A percentile compares a stretch with the other conserved stretches of the same genome.
Evolutionary conservation across 2,329 filamentous ascomycete species (phyloP).

Genomic region (Ophiostoma triangulosporum): DNA sequence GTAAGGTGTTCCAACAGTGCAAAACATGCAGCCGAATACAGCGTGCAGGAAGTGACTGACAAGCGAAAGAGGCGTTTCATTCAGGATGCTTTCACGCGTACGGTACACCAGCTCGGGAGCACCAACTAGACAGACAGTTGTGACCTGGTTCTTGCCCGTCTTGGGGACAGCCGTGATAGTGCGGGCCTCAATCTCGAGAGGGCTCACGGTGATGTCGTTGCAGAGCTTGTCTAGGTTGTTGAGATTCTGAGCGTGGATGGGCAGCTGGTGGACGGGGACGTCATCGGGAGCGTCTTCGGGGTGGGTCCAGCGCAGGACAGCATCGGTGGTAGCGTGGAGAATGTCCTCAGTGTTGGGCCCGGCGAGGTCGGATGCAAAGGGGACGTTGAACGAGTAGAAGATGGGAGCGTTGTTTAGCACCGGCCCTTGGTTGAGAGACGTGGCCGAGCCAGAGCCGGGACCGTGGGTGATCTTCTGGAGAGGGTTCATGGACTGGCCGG

Average conservation of each 20-base stretch:
- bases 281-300: conserved; percentile 75
- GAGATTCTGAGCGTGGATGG: conserved; percentile 82
- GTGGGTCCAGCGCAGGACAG: conserved; percentile 86
- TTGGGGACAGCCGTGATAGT: conserved; percentile 75
- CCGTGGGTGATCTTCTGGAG: conserved; percentile 42
- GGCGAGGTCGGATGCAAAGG: conserved; percentile 81
- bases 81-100: conserved; percentile 78
- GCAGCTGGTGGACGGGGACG: conserved; percentile 73
- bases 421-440: conserved; percentile 37
- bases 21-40: no score
- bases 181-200: conserved; percentile 64
- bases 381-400: conserved; percentile 93
- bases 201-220: conserved; percentile 60
- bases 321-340: conserved; percentile 77
- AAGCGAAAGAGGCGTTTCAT: conserved; percentile 82
- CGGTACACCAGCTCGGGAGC: conserved; percentile 78
- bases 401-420: conserved; percentile 66
- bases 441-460: conserved; percentile 20
- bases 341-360: conserved; percentile 92
- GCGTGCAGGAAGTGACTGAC: conserved; percentile 23
- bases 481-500: conserved; percentile 41
- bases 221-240: conserved; percentile 68
- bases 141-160: conserved; percentile 53
- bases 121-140: conserved; percentile 83
- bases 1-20: no score